These are phyloP conservation scores for Zygnema cylindricum DNA, from an alignment of 139 green algal genomes.

Conservation along the genomic window DNA sequence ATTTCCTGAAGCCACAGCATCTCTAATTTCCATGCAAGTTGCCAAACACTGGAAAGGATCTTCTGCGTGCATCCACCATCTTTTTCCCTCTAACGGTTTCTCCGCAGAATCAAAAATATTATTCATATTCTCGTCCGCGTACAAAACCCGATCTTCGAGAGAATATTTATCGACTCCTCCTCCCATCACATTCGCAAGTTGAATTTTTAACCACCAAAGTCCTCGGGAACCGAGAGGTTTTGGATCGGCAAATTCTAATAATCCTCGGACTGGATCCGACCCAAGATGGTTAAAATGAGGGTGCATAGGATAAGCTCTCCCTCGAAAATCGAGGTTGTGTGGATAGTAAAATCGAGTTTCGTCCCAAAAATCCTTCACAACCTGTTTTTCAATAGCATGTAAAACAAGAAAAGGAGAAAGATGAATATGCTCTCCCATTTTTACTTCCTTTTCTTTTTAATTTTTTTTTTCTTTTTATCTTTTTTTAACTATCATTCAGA, in stretches of 20 bases:
- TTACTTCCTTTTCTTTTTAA: no score
- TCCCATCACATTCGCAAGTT: slow-evolving; percentile 89
- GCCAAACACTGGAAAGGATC: slow-evolving; percentile 88
- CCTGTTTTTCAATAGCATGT: neutral
- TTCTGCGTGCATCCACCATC: slow-evolving; percentile 85
- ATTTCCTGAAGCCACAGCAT: slow-evolving; percentile 71
- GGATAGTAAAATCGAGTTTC: slow-evolving; percentile 84
- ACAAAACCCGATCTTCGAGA: slow-evolving; percentile 74
- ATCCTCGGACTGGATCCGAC: slow-evolving; percentile 80
- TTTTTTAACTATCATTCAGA: no score
- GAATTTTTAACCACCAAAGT: slow-evolving; percentile 81
- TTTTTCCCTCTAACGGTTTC: slow-evolving; percentile 62
- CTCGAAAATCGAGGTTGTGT: slow-evolving; percentile 94
- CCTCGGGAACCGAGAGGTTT: slow-evolving; percentile 78
- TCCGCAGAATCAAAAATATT: slow-evolving; percentile 72
- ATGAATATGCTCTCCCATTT: no score
- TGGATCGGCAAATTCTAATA: slow-evolving; percentile 73
- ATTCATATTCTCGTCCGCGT: slow-evolving; percentile 70
- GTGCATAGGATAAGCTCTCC: slow-evolving; percentile 94
- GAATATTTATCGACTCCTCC: slow-evolving; percentile 83
- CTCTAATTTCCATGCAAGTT: slow-evolving; percentile 83
- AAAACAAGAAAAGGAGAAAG: neutral
- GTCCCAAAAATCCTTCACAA: slow-evolving; percentile 13
- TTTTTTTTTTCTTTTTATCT: no score
- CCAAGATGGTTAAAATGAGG: slow-evolving; percentile 94